Percentiles rank a stretch among this genome's conserved stretches.
phyloP scores from a whole-genome alignment of 192 early-diverging fungal genomes.

The Entomortierella chlamydospora region DNA sequence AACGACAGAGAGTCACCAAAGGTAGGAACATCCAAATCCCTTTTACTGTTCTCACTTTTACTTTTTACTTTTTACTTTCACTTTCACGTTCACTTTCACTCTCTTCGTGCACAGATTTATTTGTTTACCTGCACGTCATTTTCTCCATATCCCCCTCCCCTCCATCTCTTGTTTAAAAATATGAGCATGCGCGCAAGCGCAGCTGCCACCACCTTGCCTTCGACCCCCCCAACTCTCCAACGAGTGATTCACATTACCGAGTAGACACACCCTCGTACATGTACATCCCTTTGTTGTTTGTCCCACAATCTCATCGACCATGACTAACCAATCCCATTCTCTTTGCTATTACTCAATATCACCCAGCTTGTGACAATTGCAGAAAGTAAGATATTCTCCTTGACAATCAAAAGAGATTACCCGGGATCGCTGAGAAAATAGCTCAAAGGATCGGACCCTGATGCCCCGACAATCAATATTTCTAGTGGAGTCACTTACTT shows the following conservation, averaged over 20 bases:
- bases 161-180: background rate
- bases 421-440: too few species aligned
- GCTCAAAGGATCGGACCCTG: too few species aligned
- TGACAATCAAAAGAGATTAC: background rate
- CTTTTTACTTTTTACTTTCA: background rate
- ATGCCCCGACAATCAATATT: too few species aligned
- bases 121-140: too few species aligned
- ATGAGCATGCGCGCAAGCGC: conserved; percentile 4
- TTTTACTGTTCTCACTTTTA: too few species aligned
- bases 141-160: background rate
- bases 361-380: conserved; percentile 49
- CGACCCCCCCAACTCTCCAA: too few species aligned
- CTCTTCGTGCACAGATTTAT: too few species aligned
- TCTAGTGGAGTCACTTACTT: too few species aligned
- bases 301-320: background rate
- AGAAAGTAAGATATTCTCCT: conserved; percentile 39
- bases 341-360: background rate
- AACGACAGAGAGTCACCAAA: conserved; percentile 51
- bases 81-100: background rate
- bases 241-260: too few species aligned
- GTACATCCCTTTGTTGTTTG: background rate
- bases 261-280: too few species aligned
- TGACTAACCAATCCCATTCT: background rate
- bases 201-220: background rate
- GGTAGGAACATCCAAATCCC: conserved; percentile 11